These are phyloP conservation scores for Kodamaea jinghongensis DNA, from an alignment of 805 yeast genomes.

Conservation along the genomic window DNA sequence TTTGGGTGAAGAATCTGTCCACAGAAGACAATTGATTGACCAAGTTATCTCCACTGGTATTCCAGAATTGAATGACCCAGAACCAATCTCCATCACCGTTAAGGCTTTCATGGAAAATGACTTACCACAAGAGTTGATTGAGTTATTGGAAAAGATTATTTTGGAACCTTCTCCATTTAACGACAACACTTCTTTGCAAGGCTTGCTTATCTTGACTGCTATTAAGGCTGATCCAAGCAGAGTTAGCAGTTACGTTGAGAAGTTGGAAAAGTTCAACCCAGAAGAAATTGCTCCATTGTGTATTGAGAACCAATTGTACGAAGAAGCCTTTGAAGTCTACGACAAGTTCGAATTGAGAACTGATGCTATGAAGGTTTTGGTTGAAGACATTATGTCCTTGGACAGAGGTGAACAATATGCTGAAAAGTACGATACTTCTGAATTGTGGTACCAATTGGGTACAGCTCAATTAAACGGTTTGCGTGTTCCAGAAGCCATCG, in stretches of 20 bases:
- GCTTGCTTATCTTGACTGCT: constrained; percentile 88
- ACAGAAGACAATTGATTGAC: constrained; percentile 89
- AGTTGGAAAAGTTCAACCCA: constrained; percentile 87
- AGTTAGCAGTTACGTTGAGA: constrained; percentile 80
- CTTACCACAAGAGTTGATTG: constrained; percentile 88
- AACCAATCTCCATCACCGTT: constrained; percentile 89
- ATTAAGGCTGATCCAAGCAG: constrained; percentile 90
- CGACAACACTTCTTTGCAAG: constrained; percentile 93
- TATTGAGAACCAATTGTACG: constrained; percentile 81
- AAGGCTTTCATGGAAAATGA: constrained; percentile 96
- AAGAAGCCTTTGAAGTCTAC: constrained; percentile 93
- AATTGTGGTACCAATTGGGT: constrained; percentile 93
- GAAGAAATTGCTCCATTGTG: constrained; percentile 91
- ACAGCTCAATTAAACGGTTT: constrained; percentile 93
- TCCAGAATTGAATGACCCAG: constrained; percentile 90
- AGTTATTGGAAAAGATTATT: constrained; percentile 91
- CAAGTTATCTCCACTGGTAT: constrained; percentile 95
- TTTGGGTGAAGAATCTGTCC: constrained; percentile 68
- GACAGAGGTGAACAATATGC: constrained; percentile 95
- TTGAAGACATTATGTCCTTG: constrained; percentile 88
- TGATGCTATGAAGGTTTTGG: constrained; percentile 85
- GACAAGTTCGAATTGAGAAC: constrained; percentile 74
- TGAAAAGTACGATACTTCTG: constrained; percentile 81
- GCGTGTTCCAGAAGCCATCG: constrained; percentile 87
- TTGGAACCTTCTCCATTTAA: constrained; percentile 96